Percentiles rank a stretch among this genome's conserved stretches.
Evolutionary conservation across 2,329 filamentous ascomycete species (phyloP).

Genomic region (Xylariaceae sp.): DNA sequence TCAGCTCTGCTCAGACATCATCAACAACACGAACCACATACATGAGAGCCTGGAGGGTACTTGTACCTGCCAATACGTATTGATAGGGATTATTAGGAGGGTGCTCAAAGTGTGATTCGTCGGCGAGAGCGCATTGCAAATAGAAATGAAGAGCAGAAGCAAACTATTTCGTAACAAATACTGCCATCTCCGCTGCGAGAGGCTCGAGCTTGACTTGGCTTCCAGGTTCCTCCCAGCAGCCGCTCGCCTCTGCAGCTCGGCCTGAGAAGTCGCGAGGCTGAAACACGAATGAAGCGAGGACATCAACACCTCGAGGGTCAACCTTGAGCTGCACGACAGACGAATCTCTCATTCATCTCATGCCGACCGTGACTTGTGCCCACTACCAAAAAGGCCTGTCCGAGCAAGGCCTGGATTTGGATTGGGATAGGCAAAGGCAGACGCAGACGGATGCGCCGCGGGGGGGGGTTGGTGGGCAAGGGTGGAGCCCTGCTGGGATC

Average conservation of each 20-base stretch:
- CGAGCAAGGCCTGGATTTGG: no score
- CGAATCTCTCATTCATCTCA: no score
- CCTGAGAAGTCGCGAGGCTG: no score
- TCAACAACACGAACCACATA: no score
- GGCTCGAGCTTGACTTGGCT: constrained; percentile 21
- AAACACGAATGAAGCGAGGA: neutral
- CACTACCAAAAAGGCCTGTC: neutral
- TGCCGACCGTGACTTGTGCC: neutral
- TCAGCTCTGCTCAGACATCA: no score
- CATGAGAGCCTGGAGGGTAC: neutral
- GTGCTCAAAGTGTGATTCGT: constrained; percentile 22
- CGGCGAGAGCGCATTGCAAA: constrained; percentile 26
- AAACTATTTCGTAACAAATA: constrained; percentile 36
- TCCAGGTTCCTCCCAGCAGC: neutral
- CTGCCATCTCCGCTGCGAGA: constrained; percentile 18
- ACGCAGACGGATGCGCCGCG: no score
- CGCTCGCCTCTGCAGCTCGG: neutral
- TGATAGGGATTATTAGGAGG: constrained; percentile 29
- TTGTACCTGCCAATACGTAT: constrained; percentile 1
- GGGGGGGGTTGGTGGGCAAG: no score
- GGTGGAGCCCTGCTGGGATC: no score
- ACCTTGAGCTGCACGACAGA: no score
- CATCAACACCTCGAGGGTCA: no score
- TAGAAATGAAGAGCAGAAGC: constrained; percentile 26
- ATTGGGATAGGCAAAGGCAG: no score